Evolutionary conservation across 768 basidiomycete species (phyloP).

Genomic region (Leccinum uliginosum): DNA sequence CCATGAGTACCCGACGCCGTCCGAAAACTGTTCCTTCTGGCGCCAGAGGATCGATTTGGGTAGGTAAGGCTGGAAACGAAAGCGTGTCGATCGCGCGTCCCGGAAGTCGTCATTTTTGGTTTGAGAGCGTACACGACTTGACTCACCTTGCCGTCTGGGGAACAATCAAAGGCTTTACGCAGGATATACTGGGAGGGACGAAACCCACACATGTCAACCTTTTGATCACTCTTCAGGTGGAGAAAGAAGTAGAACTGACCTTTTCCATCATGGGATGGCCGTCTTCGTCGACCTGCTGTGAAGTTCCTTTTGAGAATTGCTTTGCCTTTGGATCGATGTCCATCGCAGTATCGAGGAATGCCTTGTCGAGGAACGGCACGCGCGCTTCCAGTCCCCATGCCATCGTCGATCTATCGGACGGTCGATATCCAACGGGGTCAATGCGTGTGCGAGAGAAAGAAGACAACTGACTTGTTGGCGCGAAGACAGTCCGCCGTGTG

Average conservation of each 20-base stretch:
- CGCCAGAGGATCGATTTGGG: slow-evolving; percentile 95
- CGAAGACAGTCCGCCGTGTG: slow-evolving; percentile 97
- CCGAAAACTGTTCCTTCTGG: slow-evolving; percentile 99
- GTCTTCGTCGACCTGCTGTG: slow-evolving; percentile 74
- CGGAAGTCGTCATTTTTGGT: too few species aligned
- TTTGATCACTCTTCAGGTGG: slow-evolving; percentile 4
- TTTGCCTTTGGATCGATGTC: slow-evolving; percentile 84
- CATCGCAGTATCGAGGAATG: slow-evolving; percentile 93
- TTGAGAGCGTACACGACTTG: neutral
- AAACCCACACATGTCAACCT: slow-evolving; percentile 3
- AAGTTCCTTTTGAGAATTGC: slow-evolving; percentile 78
- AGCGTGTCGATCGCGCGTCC: neutral
- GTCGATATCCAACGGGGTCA: too few species aligned
- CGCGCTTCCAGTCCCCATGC: slow-evolving; percentile 99
- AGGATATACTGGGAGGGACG: slow-evolving; percentile 71
- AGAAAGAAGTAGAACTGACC: slow-evolving; percentile 37
- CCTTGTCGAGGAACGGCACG: slow-evolving; percentile 97
- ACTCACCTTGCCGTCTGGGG: slow-evolving; percentile 68
- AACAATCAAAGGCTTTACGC: slow-evolving; percentile 90
- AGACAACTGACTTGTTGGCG: slow-evolving; percentile 83
- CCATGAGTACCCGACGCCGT: slow-evolving; percentile 98
- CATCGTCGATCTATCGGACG: slow-evolving; percentile 82
- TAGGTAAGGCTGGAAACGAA: slow-evolving; percentile 68
- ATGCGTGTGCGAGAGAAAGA: neutral
- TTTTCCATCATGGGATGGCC: slow-evolving; percentile 95